Evolutionary conservation across 2,329 filamentous ascomycete species (phyloP), one percentile per base, ranked within the genome.

Genomic region (Tolypocladium inflatum): DNA sequence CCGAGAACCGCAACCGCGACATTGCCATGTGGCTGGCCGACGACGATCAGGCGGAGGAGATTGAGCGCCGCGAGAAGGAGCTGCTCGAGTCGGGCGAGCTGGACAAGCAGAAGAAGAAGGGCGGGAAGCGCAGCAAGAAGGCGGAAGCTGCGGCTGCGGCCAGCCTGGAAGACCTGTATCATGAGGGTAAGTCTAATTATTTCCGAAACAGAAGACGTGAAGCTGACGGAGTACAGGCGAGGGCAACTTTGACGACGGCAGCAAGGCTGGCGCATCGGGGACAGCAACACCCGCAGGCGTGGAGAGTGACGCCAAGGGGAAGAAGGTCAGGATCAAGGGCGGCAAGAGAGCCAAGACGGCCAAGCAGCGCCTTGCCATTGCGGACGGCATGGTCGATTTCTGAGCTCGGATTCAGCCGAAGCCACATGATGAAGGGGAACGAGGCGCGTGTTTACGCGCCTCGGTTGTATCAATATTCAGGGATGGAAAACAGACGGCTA

Each of bases 21-120:
- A 97, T 97, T 74, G 94, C 94, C 52, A 89, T 97, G 88, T 97
- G 94, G 94, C 86, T 99, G 62, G 93, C 93, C 21, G 94, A 99
- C 70, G 94, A 97, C 64, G 93, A 97, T 58, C 91, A 97, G 71
- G 94, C 91, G 1, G 93, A 94, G 67, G 82, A 94, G 72, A 93
- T 99, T 68, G 93, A 97, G 75, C 86, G 88, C 63, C 91, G 92
- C 66, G 94, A 97, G 75, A 91, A 90, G 63, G 91, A 97, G 72
- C 77, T 95, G 8, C 79, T 90, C 50, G 89, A 90, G 71, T 86
- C 83, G 62, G 89, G 89, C 61, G 85, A 84, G 67, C 74, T 78
- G 21, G 82, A 85, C 45, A 88, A 86, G 74, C 74, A 79, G 63
- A 85, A 85, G 76, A 85, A 83, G 74, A 85, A 82, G 59, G 81